phyloP scores from a whole-genome alignment of 2,329 filamentous ascomycete genomes.

The Monilinia fructigena region DNA sequence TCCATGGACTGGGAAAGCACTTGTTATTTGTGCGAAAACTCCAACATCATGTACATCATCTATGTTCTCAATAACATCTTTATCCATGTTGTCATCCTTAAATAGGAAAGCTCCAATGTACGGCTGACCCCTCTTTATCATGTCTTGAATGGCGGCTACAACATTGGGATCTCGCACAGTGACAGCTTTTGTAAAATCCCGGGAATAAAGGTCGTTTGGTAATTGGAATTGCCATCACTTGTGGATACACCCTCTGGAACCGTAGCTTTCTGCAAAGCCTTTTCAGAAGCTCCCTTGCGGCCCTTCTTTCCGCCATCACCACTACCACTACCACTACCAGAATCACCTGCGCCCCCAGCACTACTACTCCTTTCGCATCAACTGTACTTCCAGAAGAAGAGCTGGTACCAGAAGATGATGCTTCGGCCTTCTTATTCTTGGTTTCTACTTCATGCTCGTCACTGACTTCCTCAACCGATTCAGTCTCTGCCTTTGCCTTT shows the following conservation, averaged over 20 bases:
- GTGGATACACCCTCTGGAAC: conserved; percentile 94
- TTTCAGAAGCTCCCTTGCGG: conserved; percentile 65
- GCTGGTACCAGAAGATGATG: conserved; percentile 32
- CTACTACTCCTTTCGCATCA: conserved; percentile 36
- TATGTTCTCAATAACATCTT: conserved; percentile 85
- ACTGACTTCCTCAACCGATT: conserved; percentile 41
- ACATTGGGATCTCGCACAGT: conserved; percentile 94
- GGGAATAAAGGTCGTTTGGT: conserved; percentile 91
- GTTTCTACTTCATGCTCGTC: conserved; percentile 47
- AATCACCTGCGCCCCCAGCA: conserved; percentile 35
- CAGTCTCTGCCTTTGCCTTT: conserved; percentile 43
- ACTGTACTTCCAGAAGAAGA: conserved; percentile 34
- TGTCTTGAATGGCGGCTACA: conserved; percentile 87
- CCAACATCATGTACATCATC: conserved; percentile 95
- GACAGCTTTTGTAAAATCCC: conserved; percentile 96
- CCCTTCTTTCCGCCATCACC: conserved; percentile 69
- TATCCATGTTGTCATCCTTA: conserved; percentile 92
- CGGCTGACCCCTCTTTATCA: conserved; percentile 94
- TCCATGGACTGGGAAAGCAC: conserved; percentile 85
- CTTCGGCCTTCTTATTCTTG: conserved; percentile 34
- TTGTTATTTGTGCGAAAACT: conserved; percentile 97
- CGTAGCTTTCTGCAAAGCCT: conserved; percentile 78
- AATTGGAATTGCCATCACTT: conserved; percentile 96
- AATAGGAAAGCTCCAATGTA: conserved; percentile 97
- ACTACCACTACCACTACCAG: conserved; percentile 47